phyloP scores from a whole-genome alignment of 2,329 filamentous ascomycete species.

The Fusarium cicatricum region DNA sequence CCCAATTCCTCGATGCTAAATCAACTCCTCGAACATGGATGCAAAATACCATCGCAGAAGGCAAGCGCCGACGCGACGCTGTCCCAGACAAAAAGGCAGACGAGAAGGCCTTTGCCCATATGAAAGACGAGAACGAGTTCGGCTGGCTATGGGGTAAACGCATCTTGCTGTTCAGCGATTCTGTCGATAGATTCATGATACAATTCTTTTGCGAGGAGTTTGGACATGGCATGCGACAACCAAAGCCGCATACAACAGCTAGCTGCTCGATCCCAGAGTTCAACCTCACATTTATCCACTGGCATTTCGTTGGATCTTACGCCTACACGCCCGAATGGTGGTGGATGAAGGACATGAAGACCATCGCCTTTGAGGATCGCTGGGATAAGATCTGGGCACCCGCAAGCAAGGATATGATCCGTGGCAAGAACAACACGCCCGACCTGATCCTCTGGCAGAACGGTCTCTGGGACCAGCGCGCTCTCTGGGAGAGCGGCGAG shows the following conservation, averaged over 20 bases:
- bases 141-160: conserved; percentile 37
- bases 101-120: conserved; percentile 4
- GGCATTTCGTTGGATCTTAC: conserved; percentile 30
- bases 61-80: conserved; percentile 16
- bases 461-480: conserved; percentile 35
- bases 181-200: conserved; percentile 36
- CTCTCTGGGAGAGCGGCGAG: conserved; percentile 29
- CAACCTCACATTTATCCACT: conserved; percentile 29
- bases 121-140: conserved; percentile 26
- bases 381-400: conserved; percentile 31
- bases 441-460: conserved; percentile 34
- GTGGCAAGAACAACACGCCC: conserved; percentile 19
- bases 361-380: conserved; percentile 27
- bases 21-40: conserved; percentile 33
- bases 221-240: conserved; percentile 21
- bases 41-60: conserved; percentile 20
- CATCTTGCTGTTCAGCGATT: conserved; percentile 31
- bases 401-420: conserved; percentile 22
- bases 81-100: not conserved
- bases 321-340: conserved; percentile 30
- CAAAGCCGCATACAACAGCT: conserved; percentile 21
- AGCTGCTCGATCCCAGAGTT: conserved; percentile 29
- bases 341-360: conserved; percentile 36
- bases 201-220: conserved; percentile 34
- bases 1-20: conserved; percentile 6